Conservation (phyloP, 441 rosid genomes). For the Gossypium laxum region DNA sequence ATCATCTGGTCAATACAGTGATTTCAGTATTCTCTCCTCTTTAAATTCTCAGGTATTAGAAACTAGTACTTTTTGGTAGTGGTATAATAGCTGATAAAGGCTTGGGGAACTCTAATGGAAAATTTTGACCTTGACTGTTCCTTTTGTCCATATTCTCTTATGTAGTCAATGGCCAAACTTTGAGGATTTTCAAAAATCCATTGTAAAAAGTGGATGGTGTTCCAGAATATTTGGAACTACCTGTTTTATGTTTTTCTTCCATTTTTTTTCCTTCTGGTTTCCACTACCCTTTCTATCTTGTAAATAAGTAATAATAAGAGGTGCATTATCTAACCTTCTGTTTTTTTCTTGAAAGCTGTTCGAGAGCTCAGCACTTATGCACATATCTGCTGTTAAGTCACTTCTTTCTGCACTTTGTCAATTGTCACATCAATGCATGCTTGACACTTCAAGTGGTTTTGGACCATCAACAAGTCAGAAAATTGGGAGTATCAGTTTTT, state of each 20-base stretch:
- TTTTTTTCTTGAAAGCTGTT: constrained; percentile 59
- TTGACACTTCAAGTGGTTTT: constrained; percentile 55
- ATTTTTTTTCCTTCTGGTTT: background rate
- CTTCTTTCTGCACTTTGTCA: constrained; percentile 83
- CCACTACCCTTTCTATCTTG: background rate
- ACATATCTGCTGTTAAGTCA: constrained; percentile 85
- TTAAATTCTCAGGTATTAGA: constrained; percentile 80
- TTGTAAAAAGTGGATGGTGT: background rate
- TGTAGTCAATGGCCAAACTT: background rate
- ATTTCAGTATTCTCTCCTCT: constrained; percentile 80
- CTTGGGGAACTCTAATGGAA: background rate
- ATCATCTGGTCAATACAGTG: constrained; percentile 77
- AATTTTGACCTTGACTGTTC: background rate
- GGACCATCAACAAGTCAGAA: constrained; percentile 73
- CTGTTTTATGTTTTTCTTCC: background rate
- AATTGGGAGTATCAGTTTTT: constrained; percentile 72
- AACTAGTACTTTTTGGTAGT: background rate
- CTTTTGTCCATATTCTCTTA: background rate
- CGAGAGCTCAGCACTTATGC: constrained; percentile 98
- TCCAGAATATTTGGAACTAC: background rate
- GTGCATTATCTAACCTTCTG: constrained; percentile 28
- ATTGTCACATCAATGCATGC: constrained; percentile 80
- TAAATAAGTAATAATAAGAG: constrained; percentile 10
- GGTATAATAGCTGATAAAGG: background rate
- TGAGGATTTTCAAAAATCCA: background rate